These are phyloP conservation scores for Aspergillus kassunensis DNA, from an alignment of 495 filamentous ascomycete genomes.

Conservation along the genomic window DNA sequence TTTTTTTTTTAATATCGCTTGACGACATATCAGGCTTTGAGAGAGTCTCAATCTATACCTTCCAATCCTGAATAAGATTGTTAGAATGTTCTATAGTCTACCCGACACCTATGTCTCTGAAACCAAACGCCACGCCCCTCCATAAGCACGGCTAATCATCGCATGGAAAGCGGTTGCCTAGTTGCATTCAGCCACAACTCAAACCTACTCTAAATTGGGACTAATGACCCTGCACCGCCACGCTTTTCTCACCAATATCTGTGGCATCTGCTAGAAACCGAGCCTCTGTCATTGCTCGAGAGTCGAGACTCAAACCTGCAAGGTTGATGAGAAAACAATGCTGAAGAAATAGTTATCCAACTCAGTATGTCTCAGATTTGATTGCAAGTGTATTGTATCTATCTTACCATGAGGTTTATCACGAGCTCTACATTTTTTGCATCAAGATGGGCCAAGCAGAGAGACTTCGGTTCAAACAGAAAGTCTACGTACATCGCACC, in stretches of 20 bases:
- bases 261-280: too few relatives aligned
- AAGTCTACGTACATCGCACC: too few relatives aligned
- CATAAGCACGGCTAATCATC: conserved; percentile 9
- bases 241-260: not conserved
- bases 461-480: too few relatives aligned
- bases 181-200: conserved; percentile 15
- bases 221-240: conserved; percentile 12
- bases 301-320: too few relatives aligned
- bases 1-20: not conserved
- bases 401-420: too few relatives aligned
- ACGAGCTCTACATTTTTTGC: too few relatives aligned
- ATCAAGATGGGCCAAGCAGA: too few relatives aligned
- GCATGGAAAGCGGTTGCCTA: conserved; percentile 20
- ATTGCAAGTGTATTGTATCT: too few relatives aligned
- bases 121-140: conserved; percentile 2
- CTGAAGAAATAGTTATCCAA: too few relatives aligned
- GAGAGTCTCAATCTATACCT: not conserved
- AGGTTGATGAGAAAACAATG: too few relatives aligned
- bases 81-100: not conserved
- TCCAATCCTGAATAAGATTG: not conserved
- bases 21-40: not conserved
- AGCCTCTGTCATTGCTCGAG: too few relatives aligned
- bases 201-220: conserved; percentile 5
- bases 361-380: too few relatives aligned
- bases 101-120: not conserved